Conservation (phyloP, 2,329 filamentous ascomycete species). For the Pseudogymnoascus sp. region DNA sequence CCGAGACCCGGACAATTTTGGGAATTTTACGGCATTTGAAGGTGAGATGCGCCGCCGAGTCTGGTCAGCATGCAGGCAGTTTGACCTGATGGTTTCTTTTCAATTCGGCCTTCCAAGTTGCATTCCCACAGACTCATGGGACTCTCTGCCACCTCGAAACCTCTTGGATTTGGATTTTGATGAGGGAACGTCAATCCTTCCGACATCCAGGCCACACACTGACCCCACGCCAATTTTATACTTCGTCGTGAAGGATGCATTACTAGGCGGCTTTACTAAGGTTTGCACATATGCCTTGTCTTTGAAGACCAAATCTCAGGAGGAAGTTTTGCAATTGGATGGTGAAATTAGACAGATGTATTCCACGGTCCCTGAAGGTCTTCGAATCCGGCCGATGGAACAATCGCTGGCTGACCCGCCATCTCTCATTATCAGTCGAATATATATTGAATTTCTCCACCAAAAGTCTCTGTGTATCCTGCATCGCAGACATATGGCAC, state of each 20-base stretch:
- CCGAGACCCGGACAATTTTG: slow-evolving; percentile 19
- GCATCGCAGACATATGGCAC: slow-evolving; percentile 25
- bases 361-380: slow-evolving; percentile 15
- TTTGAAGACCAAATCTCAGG: slow-evolving; percentile 21
- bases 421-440: slow-evolving; percentile 22
- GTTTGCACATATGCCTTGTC: slow-evolving; percentile 27
- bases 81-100: slow-evolving; percentile 26
- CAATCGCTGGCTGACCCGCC: slow-evolving; percentile 21
- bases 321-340: slow-evolving; percentile 19
- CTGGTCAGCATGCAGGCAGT: slow-evolving; percentile 24
- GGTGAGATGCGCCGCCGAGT: slow-evolving; percentile 26
- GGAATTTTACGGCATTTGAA: slow-evolving; percentile 23
- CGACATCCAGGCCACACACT: slow-evolving; percentile 20
- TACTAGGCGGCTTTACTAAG: slow-evolving; percentile 25
- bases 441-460: slow-evolving; percentile 23
- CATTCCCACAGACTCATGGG: slow-evolving; percentile 20
- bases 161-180: slow-evolving; percentile 26
- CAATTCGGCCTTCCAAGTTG: slow-evolving; percentile 27
- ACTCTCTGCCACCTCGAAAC: slow-evolving; percentile 24
- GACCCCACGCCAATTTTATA: slow-evolving; percentile 25
- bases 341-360: slow-evolving; percentile 21
- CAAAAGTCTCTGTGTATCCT: slow-evolving; percentile 25
- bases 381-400: slow-evolving; percentile 19
- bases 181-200: slow-evolving; percentile 20
- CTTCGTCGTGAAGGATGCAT: slow-evolving; percentile 29